phyloP scores from a whole-genome alignment of 192 early-diverging fungal species.

The Backusella tarrabulga region DNA sequence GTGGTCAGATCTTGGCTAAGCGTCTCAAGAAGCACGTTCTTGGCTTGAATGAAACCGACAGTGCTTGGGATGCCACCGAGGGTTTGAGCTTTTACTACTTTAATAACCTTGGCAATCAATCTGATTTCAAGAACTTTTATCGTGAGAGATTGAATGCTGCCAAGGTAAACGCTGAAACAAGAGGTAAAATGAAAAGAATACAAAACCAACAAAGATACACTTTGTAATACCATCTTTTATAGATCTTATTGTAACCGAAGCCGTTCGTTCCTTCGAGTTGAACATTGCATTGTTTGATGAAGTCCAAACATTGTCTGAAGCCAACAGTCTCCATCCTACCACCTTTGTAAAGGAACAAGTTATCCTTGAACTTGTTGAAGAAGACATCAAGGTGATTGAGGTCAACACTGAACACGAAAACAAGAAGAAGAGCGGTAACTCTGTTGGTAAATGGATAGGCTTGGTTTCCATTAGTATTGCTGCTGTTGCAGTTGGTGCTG shows the following conservation, averaged over 20 bases:
- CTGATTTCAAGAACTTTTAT: constrained; percentile 51
- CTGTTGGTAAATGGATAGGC: constrained; percentile 1
- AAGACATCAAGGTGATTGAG: neutral
- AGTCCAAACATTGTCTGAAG: constrained; percentile 23
- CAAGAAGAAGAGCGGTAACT: neutral
- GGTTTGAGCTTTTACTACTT: constrained; percentile 55
- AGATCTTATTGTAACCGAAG: constrained; percentile 31
- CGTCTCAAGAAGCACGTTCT: constrained; percentile 48
- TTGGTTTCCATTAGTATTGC: neutral
- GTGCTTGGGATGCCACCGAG: constrained; percentile 30
- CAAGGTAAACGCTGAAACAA: constrained; percentile 36
- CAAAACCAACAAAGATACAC: too few species aligned
- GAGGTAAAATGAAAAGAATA: constrained; percentile 8
- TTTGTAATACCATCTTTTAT: neutral
- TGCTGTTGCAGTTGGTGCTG: constrained; percentile 16
- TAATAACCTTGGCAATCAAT: constrained; percentile 40
- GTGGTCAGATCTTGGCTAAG: constrained; percentile 54
- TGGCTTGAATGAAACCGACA: constrained; percentile 38
- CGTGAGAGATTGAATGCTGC: constrained; percentile 46
- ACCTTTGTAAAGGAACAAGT: neutral
- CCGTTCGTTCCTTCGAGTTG: constrained; percentile 28
- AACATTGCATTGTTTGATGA: constrained; percentile 40
- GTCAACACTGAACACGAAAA: neutral
- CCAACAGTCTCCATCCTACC: constrained; percentile 8
- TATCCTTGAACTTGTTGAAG: neutral